These are phyloP conservation scores for Globisporangium lucens DNA, from an alignment of 352 stramenopile species.

Conservation along the genomic window DNA sequence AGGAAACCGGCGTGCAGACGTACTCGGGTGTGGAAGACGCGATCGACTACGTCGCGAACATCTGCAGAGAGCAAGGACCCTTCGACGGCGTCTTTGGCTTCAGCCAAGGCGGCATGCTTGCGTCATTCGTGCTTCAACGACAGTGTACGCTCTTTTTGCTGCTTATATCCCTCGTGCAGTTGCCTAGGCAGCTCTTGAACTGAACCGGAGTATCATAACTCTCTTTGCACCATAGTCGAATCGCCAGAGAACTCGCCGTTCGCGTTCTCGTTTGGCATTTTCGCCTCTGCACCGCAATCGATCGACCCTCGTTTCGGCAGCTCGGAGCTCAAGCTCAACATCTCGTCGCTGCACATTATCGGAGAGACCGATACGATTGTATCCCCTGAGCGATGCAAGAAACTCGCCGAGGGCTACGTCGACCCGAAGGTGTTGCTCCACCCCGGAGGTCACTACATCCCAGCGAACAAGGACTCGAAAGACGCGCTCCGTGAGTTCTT, in stretches of 20 bases:
- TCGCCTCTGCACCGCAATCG: slow-evolving; percentile 55
- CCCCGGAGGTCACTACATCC: slow-evolving; percentile 79
- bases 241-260: slow-evolving; percentile 49
- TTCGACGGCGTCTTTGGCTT: slow-evolving; percentile 87
- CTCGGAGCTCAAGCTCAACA: slow-evolving; percentile 36
- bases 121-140: slow-evolving; percentile 59
- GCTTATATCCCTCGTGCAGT: not conserved
- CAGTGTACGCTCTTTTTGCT: slow-evolving; percentile 39
- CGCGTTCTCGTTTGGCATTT: slow-evolving; percentile 70
- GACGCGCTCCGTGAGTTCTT: slow-evolving; percentile 69
- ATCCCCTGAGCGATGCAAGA: slow-evolving; percentile 47
- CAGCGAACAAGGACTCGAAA: slow-evolving; percentile 81
- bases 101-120: slow-evolving; percentile 75
- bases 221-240: slow-evolving; percentile 20
- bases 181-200: not conserved
- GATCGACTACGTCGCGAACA: slow-evolving; percentile 59
- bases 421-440: slow-evolving; percentile 67
- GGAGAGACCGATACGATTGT: slow-evolving; percentile 77
- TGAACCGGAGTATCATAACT: not conserved
- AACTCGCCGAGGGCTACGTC: slow-evolving; percentile 49
- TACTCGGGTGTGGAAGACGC: slow-evolving; percentile 56
- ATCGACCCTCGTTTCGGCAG: slow-evolving; percentile 44
- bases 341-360: slow-evolving; percentile 81
- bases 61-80: slow-evolving; percentile 68
- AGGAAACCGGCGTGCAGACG: slow-evolving; percentile 36